These are phyloP conservation scores for Cryphonectria nitschkei DNA, from an alignment of 2,329 filamentous ascomycete species.

Conservation along the genomic window DNA sequence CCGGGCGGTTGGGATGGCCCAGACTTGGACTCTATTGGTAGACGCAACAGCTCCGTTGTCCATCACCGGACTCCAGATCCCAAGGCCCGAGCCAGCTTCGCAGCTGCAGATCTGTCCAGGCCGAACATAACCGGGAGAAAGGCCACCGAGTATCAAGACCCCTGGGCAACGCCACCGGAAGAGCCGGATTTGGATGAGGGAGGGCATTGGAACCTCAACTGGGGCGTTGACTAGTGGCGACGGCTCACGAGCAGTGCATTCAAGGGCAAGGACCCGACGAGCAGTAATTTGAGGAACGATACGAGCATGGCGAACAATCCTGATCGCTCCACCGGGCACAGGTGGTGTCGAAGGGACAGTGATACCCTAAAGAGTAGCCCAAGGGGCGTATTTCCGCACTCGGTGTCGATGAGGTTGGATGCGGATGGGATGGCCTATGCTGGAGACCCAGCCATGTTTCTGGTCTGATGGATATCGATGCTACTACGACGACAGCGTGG, in stretches of 20 bases:
- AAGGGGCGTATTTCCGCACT: not conserved
- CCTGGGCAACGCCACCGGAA: slow-evolving; percentile 30
- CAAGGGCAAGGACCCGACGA: not conserved
- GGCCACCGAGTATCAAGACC: slow-evolving; percentile 27
- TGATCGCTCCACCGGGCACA: not conserved
- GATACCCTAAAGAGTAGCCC: not conserved
- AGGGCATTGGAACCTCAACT: slow-evolving; percentile 36
- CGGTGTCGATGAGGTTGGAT: slow-evolving; percentile 9
- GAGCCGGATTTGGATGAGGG: slow-evolving; percentile 26
- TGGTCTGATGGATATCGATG: not conserved
- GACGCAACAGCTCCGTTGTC: slow-evolving; percentile 28
- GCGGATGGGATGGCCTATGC: slow-evolving; percentile 15
- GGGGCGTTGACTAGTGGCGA: slow-evolving; percentile 40
- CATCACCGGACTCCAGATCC: slow-evolving; percentile 15
- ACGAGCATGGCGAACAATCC: not conserved
- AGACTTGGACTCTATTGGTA: slow-evolving; percentile 45
- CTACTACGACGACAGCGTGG: not conserved
- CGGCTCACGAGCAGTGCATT: not conserved
- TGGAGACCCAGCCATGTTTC: slow-evolving; percentile 11
- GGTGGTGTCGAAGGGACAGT: not conserved
- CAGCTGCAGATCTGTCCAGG: slow-evolving; percentile 28
- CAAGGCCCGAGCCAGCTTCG: slow-evolving; percentile 22
- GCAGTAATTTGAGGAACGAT: not conserved
- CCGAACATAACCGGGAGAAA: slow-evolving; percentile 15
- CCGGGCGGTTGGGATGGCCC: slow-evolving; percentile 54